Base-by-base conservation (phyloP, 2,329 filamentous ascomycete genomes). In the Tympanopsis confertula region DNA sequence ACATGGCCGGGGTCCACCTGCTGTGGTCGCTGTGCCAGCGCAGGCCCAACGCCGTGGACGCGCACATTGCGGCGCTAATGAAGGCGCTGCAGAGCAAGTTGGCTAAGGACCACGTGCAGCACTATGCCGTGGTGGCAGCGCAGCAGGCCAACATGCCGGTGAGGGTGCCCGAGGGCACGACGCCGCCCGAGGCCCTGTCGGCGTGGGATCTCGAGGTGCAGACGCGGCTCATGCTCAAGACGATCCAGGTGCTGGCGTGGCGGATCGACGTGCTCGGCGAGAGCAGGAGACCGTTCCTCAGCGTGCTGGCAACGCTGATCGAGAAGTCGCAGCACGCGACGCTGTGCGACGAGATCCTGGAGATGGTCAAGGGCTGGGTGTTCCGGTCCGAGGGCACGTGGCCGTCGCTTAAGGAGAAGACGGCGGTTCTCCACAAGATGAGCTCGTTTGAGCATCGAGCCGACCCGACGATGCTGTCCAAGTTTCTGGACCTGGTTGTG, bases 391-490 rank as follows among this genome's bases (percentile, higher is more conserved):
- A 86, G 41, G 91, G 94, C 45, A 91, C 87, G 2, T 95, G 91
- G 71, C 91, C 91, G 1, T 96, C 91, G 0, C 70, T 98, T 2
- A 98, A 98, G 58, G 93, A 98, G 60, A 98, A 98, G 66, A 96
- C 89, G 1, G 93, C 93, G 1, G 91, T 98, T 1, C 65, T 98
- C n/a, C 88, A 94, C 50, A 98, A 98, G 63, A 98, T 98, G 91
- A 66, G 96, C 13, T 80, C 88, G 0, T 98, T 98, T 47, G 91
- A 98, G 59, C 77, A 85, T 41, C 75, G 91, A 28, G 63, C 72
- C 19, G 89, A 96, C 53, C 75, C 80, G 20, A 86, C 82, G 0
- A 80, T 98, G 63, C 69, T 96, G 40, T 87, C 82, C 47, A 89
- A 89, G 53, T 98, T 96, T 63, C 68, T 98, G 41, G 85, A 96